Conservation (phyloP, 352 stramenopile species). For the Phytopythium cucurbitacearum region DNA sequence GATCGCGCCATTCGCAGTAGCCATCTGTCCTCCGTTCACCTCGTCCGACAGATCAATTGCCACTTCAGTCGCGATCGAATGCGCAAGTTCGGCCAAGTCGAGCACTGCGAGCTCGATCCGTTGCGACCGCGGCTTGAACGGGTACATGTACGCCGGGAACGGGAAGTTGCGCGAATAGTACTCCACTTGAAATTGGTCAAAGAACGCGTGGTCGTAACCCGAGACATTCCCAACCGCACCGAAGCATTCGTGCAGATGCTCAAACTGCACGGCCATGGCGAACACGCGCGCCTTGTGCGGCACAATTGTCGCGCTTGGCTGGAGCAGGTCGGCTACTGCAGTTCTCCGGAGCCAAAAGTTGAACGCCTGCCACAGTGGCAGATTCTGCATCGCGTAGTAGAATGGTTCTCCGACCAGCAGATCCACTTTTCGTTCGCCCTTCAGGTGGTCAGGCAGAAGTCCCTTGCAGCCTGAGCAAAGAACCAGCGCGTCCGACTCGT, state of each 20-base stretch:
- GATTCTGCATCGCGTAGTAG: constrained; percentile 87
- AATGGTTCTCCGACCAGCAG: constrained; percentile 72
- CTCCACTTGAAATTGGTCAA: constrained; percentile 67
- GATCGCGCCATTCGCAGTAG: constrained; percentile 50
- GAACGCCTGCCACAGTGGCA: constrained; percentile 74
- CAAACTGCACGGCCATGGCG: constrained; percentile 61
- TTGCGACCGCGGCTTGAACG: constrained; percentile 32
- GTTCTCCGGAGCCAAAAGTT: constrained; percentile 82
- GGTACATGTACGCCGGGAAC: constrained; percentile 82
- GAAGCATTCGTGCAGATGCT: constrained; percentile 77
- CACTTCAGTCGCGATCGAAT: constrained; percentile 24
- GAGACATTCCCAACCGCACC: constrained; percentile 62
- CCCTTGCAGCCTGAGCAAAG: constrained; percentile 69
- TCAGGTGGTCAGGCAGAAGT: constrained; percentile 50
- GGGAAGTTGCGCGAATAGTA: constrained; percentile 76
- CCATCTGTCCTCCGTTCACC: constrained; percentile 10
- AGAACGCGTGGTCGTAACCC: constrained; percentile 68
- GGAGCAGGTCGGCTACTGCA: constrained; percentile 36
- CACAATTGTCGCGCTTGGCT: constrained; percentile 35
- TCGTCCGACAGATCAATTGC: constrained; percentile 8
- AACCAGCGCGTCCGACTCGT: constrained; percentile 44
- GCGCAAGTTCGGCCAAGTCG: constrained; percentile 34
- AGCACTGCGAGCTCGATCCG: constrained; percentile 45
- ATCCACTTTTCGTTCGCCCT: constrained; percentile 41
- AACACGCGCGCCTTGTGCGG: constrained; percentile 44